These are phyloP conservation scores for Cutaneotrichosporon mucoides DNA, from an alignment of 1,284 basidiomycete genomes.

Conservation along the genomic window DNA sequence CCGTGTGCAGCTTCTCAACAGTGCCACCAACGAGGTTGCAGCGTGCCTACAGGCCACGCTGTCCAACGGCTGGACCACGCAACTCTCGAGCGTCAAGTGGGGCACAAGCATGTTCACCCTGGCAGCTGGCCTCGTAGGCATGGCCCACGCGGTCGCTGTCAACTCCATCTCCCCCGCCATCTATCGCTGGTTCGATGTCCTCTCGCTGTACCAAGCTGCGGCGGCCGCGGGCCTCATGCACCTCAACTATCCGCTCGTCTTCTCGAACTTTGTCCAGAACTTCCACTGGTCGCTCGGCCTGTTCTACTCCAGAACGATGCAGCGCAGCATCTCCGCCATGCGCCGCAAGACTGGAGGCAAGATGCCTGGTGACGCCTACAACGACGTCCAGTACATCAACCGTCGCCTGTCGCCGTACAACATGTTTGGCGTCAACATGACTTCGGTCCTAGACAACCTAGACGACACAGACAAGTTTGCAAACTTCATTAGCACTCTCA, in stretches of 20 bases:
- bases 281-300: slow-evolving; percentile 86
- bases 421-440: slow-evolving; percentile 13
- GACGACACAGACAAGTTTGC: slow-evolving; percentile 52
- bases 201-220: slow-evolving; percentile 77
- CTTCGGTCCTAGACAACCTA: background rate
- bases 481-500: slow-evolving; percentile 21
- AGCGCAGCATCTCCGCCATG: slow-evolving; percentile 74
- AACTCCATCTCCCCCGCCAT: slow-evolving; percentile 51
- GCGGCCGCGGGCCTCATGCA: slow-evolving; percentile 70
- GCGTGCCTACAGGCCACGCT: slow-evolving; percentile 89
- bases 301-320: slow-evolving; percentile 64
- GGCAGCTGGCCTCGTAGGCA: slow-evolving; percentile 62
- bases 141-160: slow-evolving; percentile 59
- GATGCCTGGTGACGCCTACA: slow-evolving; percentile 60
- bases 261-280: slow-evolving; percentile 73
- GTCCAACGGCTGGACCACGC: slow-evolving; percentile 81
- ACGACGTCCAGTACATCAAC: slow-evolving; percentile 62
- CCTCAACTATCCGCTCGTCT: slow-evolving; percentile 81
- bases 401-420: slow-evolving; percentile 75
- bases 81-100: slow-evolving; percentile 72
- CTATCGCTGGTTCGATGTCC: slow-evolving; percentile 67
- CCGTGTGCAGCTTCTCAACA: slow-evolving; percentile 69
- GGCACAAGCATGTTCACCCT: slow-evolving; percentile 66
- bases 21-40: slow-evolving; percentile 63
- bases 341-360: slow-evolving; percentile 74